A percentile compares a stretch with the other conserved stretches of the same genome.
phyloP scores from a whole-genome alignment of 2,329 filamentous ascomycete genomes.

The Cadophora luteo-olivacea region DNA sequence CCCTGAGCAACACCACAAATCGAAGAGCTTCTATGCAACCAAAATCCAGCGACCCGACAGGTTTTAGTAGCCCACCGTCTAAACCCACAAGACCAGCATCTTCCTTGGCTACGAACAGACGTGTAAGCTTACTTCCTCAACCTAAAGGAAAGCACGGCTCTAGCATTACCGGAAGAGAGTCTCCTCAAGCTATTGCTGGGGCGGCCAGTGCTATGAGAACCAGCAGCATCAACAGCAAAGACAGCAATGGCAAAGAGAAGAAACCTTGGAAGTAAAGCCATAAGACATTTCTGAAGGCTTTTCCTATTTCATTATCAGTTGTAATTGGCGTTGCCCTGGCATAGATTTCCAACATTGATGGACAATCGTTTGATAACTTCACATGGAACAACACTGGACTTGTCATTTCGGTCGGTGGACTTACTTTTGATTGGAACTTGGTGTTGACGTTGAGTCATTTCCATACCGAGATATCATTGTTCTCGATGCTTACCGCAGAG shows the following conservation, averaged over 20 bases:
- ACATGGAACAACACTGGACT: background rate
- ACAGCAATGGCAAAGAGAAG: conserved; percentile 38
- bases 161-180: conserved; percentile 53
- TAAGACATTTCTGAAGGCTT: background rate
- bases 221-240: conserved; percentile 36
- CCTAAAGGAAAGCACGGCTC: conserved; percentile 40
- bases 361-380: background rate
- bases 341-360: background rate
- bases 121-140: conserved; percentile 61
- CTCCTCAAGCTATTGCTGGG: conserved; percentile 54
- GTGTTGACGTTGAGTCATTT: background rate
- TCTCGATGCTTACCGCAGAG: background rate
- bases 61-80: conserved; percentile 38
- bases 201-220: conserved; percentile 52
- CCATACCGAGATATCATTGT: background rate
- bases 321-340: background rate
- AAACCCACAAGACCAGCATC: conserved; percentile 57
- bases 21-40: conserved; percentile 63
- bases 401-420: background rate
- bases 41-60: conserved; percentile 45
- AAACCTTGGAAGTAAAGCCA: conserved; percentile 36
- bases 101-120: conserved; percentile 59
- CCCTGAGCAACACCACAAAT: conserved; percentile 46
- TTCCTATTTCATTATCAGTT: background rate
- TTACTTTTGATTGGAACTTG: background rate